Conservation (phyloP, 176 grass and related monocot species). For the Oryza officinalis region DNA sequence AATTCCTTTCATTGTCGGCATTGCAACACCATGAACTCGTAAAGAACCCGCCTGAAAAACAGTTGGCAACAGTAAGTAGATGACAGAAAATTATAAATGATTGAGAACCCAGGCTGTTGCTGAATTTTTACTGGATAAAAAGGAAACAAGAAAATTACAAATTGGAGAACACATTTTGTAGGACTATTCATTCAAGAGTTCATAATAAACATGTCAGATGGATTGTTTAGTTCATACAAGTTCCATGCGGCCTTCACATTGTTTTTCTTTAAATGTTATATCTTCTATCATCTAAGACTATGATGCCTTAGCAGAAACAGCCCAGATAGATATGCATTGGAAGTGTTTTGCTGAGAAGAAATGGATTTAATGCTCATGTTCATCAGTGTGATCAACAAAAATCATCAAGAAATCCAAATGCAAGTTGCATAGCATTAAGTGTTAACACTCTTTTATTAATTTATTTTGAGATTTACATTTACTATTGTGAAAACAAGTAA, state of each 20-base stretch:
- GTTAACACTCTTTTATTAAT: background rate
- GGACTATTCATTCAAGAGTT: background rate
- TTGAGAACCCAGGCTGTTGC: background rate
- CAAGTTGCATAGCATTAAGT: background rate
- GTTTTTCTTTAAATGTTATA: background rate
- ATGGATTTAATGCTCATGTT: background rate
- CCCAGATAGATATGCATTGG: background rate
- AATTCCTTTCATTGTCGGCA: conserved; percentile 92
- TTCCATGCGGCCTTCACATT: background rate
- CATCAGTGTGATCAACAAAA: background rate
- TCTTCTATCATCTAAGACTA: background rate
- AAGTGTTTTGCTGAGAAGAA: background rate
- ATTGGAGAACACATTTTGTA: background rate
- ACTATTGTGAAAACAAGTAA: background rate
- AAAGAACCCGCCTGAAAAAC: conserved; percentile 76
- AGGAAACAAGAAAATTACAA: conserved; percentile 19
- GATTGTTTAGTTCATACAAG: background rate
- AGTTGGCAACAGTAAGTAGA: conserved; percentile 1
- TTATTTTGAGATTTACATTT: background rate
- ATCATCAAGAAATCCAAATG: background rate
- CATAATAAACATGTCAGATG: background rate
- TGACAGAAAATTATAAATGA: background rate
- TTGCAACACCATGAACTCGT: conserved; percentile 96
- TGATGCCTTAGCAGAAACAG: background rate
- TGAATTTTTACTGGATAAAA: conserved; percentile 5